Evolutionary conservation across 768 basidiomycete species (phyloP).

Genomic region (Mycena rosella): DNA sequence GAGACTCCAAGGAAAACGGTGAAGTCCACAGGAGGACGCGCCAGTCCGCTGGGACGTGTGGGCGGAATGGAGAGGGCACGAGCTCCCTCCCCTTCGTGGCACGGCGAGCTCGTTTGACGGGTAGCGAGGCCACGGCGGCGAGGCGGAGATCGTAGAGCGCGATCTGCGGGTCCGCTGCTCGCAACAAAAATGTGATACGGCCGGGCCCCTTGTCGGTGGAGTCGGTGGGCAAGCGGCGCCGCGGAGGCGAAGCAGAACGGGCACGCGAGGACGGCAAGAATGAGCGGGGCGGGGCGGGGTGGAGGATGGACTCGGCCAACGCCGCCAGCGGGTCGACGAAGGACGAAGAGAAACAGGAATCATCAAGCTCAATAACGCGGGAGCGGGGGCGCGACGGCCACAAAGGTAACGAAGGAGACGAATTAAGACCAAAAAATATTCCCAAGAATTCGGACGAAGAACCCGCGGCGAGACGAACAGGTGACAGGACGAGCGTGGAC

Average conservation of each 20-base stretch:
- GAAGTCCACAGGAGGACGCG: not conserved
- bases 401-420: no score
- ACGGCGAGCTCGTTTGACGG: not conserved
- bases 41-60: not conserved
- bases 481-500: no score
- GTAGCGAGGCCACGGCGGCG: not conserved
- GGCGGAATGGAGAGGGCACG: not conserved
- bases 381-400: no score
- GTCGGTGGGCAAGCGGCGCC: not conserved
- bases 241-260: not conserved
- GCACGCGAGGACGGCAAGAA: no score
- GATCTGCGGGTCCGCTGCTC: not conserved
- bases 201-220: not conserved
- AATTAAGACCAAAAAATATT: no score
- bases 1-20: not conserved
- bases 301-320: no score
- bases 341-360: no score
- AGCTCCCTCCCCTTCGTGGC: not conserved
- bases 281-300: no score
- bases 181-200: not conserved
- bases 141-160: not conserved
- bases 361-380: no score
- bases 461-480: no score
- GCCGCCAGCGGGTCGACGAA: no score
- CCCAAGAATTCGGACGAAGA: no score